A percentile compares a stretch with the other conserved stretches of the same genome.
These are phyloP conservation scores for Fraxinus ornus DNA, from an alignment of 305 asterid genomes.

Conservation along the genomic window DNA sequence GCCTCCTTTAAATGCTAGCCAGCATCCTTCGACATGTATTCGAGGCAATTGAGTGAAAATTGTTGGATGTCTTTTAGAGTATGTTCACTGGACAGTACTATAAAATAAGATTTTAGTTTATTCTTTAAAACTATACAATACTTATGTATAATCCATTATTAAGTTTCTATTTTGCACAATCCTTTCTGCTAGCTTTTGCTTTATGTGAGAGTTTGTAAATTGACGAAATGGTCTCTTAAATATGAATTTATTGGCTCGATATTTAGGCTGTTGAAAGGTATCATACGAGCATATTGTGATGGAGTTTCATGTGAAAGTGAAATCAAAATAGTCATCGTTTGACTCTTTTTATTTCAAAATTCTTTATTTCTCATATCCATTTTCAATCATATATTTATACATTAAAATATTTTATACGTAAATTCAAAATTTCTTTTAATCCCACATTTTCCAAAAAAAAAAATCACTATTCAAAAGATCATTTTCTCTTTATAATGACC, in stretches of 20 bases:
- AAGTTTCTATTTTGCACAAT: background rate
- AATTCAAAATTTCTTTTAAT: too few species aligned
- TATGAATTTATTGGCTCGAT: background rate
- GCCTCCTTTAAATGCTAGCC: constrained; percentile 45
- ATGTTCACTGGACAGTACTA: background rate
- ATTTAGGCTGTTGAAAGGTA: background rate
- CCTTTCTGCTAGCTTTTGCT: background rate
- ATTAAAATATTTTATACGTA: too few species aligned
- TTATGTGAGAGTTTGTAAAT: background rate
- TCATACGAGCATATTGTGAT: background rate
- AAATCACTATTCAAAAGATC: too few species aligned
- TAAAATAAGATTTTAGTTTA: background rate
- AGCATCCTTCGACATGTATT: constrained; percentile 38
- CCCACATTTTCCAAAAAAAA: too few species aligned
- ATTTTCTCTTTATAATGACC: too few species aligned
- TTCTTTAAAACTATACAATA: background rate
- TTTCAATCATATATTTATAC: too few species aligned
- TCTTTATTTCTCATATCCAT: too few species aligned
- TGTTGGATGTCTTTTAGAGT: background rate
- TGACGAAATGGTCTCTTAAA: background rate
- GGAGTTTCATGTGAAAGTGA: background rate
- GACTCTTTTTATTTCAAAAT: too few species aligned
- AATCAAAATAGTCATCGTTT: background rate
- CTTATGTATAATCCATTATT: background rate
- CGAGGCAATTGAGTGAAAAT: constrained; percentile 21